A percentile compares a stretch with the other conserved stretches of the same genome.
Evolutionary conservation across 257 asterid species (phyloP).

Genomic region (Gentiana straminea): DNA sequence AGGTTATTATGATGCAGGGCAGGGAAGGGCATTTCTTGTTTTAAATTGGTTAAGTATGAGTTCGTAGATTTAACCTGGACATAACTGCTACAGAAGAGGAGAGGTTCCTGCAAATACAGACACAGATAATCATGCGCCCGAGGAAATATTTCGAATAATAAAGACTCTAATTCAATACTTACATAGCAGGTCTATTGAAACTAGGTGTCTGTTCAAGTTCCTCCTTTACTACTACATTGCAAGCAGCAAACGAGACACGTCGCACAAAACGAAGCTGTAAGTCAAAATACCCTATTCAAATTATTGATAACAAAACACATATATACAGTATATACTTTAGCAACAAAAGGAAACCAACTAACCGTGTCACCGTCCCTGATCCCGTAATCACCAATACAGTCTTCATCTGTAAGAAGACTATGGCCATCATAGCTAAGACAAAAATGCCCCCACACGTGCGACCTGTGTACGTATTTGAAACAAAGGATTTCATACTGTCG

Average conservation of each 20-base stretch:
- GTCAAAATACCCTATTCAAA: background rate
- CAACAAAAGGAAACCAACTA: conserved; percentile 6
- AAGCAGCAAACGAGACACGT: conserved; percentile 29
- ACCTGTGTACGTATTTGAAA: conserved; percentile 29
- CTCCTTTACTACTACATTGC: conserved; percentile 31
- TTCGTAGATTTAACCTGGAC: no score
- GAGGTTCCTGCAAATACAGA: background rate
- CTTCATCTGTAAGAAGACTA: conserved; percentile 37
- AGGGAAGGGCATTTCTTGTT: no score
- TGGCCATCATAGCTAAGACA: conserved; percentile 49
- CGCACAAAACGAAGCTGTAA: conserved; percentile 69
- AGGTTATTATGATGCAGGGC: background rate
- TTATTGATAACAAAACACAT: background rate
- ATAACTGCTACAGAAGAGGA: no score
- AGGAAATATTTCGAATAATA: background rate
- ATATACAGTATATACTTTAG: background rate
- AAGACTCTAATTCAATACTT: conserved; percentile 12
- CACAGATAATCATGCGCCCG: background rate
- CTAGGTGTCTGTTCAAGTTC: conserved; percentile 15
- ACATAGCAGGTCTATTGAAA: conserved; percentile 27
- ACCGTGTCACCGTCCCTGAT: conserved; percentile 70
- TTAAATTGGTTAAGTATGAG: no score
- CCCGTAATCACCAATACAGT: conserved; percentile 35
- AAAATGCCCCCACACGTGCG: conserved; percentile 74
- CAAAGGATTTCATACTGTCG: no score